Evolutionary conservation across 2,329 filamentous ascomycete species (phyloP).

Genomic region (Lojkania enalia): DNA sequence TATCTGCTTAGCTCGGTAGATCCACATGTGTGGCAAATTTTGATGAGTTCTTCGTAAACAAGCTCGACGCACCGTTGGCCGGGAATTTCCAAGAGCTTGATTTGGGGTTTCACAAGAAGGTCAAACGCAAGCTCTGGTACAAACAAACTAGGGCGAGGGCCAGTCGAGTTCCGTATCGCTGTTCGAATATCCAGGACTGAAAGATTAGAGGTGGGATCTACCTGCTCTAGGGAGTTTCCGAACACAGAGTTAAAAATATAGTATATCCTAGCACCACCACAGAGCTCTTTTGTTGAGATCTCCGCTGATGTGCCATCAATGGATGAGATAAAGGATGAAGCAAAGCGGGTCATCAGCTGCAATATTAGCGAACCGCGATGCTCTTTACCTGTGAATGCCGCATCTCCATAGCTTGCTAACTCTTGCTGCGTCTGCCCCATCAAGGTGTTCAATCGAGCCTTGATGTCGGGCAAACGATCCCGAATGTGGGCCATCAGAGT

Average conservation of each 20-base stretch:
- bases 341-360: constrained; percentile 97
- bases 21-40: constrained; percentile 98
- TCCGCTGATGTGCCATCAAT: constrained; percentile 98
- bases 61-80: constrained; percentile 96
- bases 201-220: constrained; percentile 94
- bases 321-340: constrained; percentile 95
- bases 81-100: constrained; percentile 92
- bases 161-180: constrained; percentile 96
- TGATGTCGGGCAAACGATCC: constrained; percentile 94
- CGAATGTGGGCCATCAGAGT: constrained; percentile 97
- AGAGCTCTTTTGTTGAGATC: constrained; percentile 97
- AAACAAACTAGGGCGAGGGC: constrained; percentile 91
- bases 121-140: constrained; percentile 98
- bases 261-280: constrained; percentile 92
- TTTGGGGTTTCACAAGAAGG: constrained; percentile 95
- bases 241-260: constrained; percentile 99
- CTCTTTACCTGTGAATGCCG: constrained; percentile 96
- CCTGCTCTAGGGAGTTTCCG: constrained; percentile 91
- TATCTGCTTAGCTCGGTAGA: constrained; percentile 91
- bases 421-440: constrained; percentile 99
- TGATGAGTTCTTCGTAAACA: constrained; percentile 98
- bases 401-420: constrained; percentile 95
- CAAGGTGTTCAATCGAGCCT: constrained; percentile 92
- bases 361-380: constrained; percentile 93
- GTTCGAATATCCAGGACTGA: constrained; percentile 94